Conservation (phyloP, 345 rosid species). For the Camelina sativa region DNA sequence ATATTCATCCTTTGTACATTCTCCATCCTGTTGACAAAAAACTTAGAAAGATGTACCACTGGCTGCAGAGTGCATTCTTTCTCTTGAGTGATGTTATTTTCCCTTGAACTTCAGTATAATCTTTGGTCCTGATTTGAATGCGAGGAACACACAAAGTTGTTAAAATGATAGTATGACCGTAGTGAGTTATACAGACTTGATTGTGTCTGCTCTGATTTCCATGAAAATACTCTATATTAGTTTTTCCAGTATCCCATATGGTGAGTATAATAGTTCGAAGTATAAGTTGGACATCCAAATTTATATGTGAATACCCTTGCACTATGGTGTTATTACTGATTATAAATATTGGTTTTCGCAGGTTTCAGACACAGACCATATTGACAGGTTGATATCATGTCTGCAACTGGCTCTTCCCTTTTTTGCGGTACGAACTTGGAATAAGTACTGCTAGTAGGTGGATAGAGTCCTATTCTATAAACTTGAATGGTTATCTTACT, state of each 20-base stretch:
- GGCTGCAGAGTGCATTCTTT: neutral
- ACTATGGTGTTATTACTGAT: constrained; percentile 9
- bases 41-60: neutral
- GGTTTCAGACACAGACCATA: constrained; percentile 94
- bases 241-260: neutral
- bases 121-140: neutral
- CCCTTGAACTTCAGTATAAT: neutral
- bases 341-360: constrained; percentile 45
- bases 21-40: constrained; percentile 12
- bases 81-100: constrained; percentile 15
- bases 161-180: constrained; percentile 9
- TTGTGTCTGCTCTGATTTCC: neutral
- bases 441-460: constrained; percentile 1
- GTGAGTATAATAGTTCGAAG: constrained; percentile 5
- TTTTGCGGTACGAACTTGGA: constrained; percentile 66
- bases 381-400: constrained; percentile 94
- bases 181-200: constrained; percentile 1
- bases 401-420: constrained; percentile 92
- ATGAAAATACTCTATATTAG: neutral
- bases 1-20: neutral
- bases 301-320: constrained; percentile 16
- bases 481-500: constrained; percentile 18
- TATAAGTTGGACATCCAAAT: constrained; percentile 9
- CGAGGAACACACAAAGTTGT: neutral
- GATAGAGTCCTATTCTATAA: constrained; percentile 2